A percentile compares a stretch with the other conserved stretches of the same genome.
Evolutionary conservation across 768 basidiomycete species (phyloP).

Genomic region (Naganishia kalamii): DNA sequence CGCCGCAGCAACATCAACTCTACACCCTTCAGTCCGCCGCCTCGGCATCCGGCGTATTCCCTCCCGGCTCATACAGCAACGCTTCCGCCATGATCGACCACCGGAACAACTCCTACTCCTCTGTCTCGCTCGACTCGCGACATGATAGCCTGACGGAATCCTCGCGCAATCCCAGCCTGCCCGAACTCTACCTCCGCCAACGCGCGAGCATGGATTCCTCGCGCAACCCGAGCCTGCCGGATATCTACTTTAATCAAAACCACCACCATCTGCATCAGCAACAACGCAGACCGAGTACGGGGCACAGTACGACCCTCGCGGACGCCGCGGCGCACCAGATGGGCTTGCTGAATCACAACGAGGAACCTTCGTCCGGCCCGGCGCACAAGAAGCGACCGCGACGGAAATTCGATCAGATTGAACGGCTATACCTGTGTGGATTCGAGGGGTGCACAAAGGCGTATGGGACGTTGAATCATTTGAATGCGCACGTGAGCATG

Average conservation of each 20-base stretch:
- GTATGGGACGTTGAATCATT: slow-evolving; percentile 90
- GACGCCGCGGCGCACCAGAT: slow-evolving; percentile 8
- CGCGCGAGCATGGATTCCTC: neutral
- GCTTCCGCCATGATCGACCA: slow-evolving; percentile 6
- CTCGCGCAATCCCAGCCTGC: slow-evolving; percentile 6
- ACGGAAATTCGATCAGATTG: slow-evolving; percentile 71
- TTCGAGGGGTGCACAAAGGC: slow-evolving; percentile 59
- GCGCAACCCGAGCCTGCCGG: slow-evolving; percentile 2
- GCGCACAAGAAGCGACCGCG: slow-evolving; percentile 47
- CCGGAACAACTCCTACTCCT: slow-evolving; percentile 19
- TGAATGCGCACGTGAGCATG: slow-evolving; percentile 98
- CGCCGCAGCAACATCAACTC: slow-evolving; percentile 10
- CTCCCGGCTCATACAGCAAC: neutral
- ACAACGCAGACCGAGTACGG: neutral
- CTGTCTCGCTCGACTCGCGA: slow-evolving; percentile 7
- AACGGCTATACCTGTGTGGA: slow-evolving; percentile 82
- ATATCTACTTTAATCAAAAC: slow-evolving; percentile 1
- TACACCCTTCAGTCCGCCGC: slow-evolving; percentile 7
- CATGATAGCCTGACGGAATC: slow-evolving; percentile 11
- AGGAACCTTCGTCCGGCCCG: slow-evolving; percentile 27
- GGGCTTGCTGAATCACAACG: neutral
- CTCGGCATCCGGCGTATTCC: neutral
- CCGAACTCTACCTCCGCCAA: slow-evolving; percentile 6
- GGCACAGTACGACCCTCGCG: slow-evolving; percentile 5
- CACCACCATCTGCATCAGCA: no score